Percentiles rank a stretch among this genome's conserved stretches.
These are phyloP conservation scores for Pseudogymnoascus sp. DNA, from an alignment of 2,329 filamentous ascomycete genomes.

Conservation along the genomic window DNA sequence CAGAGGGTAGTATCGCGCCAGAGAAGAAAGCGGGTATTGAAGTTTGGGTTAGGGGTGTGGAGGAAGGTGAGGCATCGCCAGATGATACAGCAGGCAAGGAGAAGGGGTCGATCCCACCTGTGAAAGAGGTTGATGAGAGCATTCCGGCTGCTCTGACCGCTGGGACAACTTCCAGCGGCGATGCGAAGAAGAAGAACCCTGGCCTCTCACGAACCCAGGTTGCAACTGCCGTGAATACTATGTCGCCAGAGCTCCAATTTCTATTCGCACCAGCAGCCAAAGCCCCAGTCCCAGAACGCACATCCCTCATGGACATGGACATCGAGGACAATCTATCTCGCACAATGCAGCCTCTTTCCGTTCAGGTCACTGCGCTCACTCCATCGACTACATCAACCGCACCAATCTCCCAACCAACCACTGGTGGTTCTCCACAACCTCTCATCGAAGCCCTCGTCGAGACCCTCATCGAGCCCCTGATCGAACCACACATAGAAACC, in stretches of 20 bases:
- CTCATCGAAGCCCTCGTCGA: background rate
- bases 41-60: background rate
- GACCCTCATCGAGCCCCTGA: background rate
- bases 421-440: background rate
- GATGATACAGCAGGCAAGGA: background rate
- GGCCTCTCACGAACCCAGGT: background rate
- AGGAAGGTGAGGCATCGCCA: background rate
- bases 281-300: background rate
- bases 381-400: background rate
- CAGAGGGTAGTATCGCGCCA: background rate
- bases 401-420: background rate
- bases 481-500: background rate
- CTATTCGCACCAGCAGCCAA: background rate
- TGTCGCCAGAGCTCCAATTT: background rate
- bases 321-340: background rate
- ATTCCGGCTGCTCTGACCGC: no score
- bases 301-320: background rate
- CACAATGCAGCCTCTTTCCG: background rate
- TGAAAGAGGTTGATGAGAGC: background rate
- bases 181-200: background rate
- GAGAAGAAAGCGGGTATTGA: background rate
- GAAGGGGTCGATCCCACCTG: background rate
- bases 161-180: background rate
- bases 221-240: background rate
- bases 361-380: background rate